phyloP scores from a whole-genome alignment of 202 grass and related monocot genomes.

The Hordeum pubiflorum region DNA sequence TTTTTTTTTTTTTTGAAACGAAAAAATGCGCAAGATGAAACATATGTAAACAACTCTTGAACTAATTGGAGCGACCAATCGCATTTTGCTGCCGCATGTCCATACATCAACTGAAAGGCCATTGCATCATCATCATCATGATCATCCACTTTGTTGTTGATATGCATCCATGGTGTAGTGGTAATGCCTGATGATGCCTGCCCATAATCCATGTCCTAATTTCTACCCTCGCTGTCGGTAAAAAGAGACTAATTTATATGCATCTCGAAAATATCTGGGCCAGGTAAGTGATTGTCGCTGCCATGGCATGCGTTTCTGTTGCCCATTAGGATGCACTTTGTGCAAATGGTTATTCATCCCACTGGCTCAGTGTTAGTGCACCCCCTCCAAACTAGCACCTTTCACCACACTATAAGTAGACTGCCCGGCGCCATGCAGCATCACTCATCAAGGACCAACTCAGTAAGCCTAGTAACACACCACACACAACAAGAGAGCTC shows the following conservation, averaged over 20 bases:
- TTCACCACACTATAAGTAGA: conserved; percentile 16
- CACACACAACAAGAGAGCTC: not conserved
- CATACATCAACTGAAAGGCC: conserved; percentile 26
- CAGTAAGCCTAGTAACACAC: not conserved
- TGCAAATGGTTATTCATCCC: conserved; percentile 1
- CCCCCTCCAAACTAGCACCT: conserved; percentile 7
- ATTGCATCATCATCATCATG: not conserved
- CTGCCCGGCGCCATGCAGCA: not conserved
- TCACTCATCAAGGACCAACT: not conserved
- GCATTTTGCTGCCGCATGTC: not conserved
- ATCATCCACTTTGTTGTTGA: not conserved
- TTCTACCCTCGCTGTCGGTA: not conserved
- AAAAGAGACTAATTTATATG: not conserved
- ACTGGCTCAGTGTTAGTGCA: not conserved
- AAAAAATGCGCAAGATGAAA: not conserved
- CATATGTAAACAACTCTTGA: not conserved
- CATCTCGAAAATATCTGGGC: conserved; percentile 19
- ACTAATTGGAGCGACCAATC: not conserved
- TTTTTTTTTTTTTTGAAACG: no score
- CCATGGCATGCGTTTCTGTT: conserved; percentile 20
- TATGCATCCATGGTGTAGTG: not conserved
- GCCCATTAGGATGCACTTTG: not conserved
- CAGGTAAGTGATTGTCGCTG: conserved; percentile 5
- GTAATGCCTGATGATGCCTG: not conserved
- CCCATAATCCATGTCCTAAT: not conserved